Base-by-base conservation (phyloP, 179 eudicot genomes). In the Silene vulgaris region DNA sequence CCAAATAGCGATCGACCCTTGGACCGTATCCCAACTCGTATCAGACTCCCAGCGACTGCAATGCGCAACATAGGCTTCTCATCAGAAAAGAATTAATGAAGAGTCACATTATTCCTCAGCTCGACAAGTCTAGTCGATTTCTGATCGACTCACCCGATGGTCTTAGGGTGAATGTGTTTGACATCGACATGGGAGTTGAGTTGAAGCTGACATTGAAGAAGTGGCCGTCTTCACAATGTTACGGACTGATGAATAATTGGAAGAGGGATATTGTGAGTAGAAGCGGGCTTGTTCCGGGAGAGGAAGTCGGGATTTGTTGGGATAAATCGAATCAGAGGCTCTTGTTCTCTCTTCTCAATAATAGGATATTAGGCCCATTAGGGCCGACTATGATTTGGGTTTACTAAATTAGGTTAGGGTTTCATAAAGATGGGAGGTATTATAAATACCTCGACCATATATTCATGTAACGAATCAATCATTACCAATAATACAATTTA, bases 31-130 rank as follows among this genome's bases (percentile, higher is more conserved):
- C n/a, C n/a, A n/a, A n/a, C n/a, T n/a, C n/a, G n/a, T n/a, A n/a
- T n/a, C n/a, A n/a, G 30, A 28, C 30, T 28, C 1, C 30, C 54
- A 65, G 70, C 32, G 70, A 65, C 70, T 65, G 70, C n/a, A 32
- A 32, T 65, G 29, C 65, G 1, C 45, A 32, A 16, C 45, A n/a
- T 37, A 5, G 70, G 48, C 70, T 65, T 65, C 21, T 65, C 45
- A 65, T 65, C 4, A 14, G 20, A 40, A 65, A 30, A 40, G 16
- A 1, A 30, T 1, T 5, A 5, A 5, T 65, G 11, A 19, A 32
- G 50, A 19, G 3, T 32, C 21, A 32, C 40, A 29, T 65, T 16
- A 14, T 32, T 30, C 5, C 43, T 65, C 20, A 32, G 32, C 48
- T 65, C 11, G 48, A 65, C 1, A 23, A 32, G 11, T n/a, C 19